Conservation (phyloP, 2,329 filamentous ascomycete genomes). For the Trichoderma brevicompactum region DNA sequence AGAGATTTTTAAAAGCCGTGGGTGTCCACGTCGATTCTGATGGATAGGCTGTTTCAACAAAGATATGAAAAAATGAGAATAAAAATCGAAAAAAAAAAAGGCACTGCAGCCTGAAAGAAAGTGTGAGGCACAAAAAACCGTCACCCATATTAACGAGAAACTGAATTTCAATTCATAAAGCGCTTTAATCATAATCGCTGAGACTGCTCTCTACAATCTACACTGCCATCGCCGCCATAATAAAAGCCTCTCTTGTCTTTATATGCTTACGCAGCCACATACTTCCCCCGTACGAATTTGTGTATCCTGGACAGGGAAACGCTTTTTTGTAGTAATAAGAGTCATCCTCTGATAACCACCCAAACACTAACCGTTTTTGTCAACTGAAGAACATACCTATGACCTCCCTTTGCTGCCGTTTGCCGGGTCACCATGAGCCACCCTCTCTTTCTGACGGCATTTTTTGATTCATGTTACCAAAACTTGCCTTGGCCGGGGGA, state of each 20-base stretch:
- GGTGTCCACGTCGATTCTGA: no score
- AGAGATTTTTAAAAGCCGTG: no score
- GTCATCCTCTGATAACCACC: background rate
- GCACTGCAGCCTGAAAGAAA: no score
- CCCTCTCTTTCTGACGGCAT: no score
- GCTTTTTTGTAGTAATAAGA: background rate
- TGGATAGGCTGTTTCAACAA: no score
- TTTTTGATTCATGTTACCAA: no score
- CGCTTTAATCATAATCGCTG: background rate
- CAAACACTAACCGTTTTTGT: background rate
- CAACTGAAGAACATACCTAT: background rate
- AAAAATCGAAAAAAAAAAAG: background rate
- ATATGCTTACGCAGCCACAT: background rate
- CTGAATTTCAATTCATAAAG: background rate
- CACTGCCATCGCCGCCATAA: background rate
- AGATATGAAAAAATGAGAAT: background rate
- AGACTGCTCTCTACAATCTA: constrained; percentile 23
- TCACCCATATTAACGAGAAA: no score
- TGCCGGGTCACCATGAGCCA: no score
- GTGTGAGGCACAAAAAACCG: no score
- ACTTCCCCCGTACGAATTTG: background rate
- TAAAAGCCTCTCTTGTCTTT: background rate
- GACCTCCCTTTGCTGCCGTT: no score
- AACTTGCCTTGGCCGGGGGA: no score
- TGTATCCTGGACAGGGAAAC: background rate